A percentile compares a stretch with the other conserved stretches of the same genome.
phyloP scores from a whole-genome alignment of 2,329 filamentous ascomycete genomes.

The Ophiostoma piceae region DNA sequence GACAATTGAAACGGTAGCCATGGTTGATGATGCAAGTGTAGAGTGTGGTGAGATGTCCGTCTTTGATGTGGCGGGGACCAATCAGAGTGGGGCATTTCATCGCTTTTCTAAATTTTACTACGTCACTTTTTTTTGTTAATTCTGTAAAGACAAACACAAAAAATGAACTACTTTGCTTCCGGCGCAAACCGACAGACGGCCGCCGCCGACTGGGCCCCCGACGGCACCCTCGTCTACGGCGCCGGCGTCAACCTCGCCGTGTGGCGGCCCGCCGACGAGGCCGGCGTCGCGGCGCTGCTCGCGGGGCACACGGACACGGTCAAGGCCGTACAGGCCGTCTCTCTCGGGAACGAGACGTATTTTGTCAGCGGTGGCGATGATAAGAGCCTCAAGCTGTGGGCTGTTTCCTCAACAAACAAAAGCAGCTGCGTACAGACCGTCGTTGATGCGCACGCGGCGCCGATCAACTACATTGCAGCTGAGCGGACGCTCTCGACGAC shows the following conservation, averaged over 20 bases:
- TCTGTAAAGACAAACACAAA: too few relatives aligned
- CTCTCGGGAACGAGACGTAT: conserved; percentile 37
- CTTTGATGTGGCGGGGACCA: neutral
- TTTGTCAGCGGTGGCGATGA: conserved; percentile 80
- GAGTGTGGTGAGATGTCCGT: neutral
- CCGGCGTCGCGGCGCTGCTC: conserved; percentile 63
- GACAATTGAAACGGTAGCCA: conserved; percentile 41
- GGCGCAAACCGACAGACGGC: conserved; percentile 88
- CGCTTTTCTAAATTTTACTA: neutral
- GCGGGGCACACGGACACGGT: conserved; percentile 73
- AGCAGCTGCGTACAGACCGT: conserved; percentile 49
- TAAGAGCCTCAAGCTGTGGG: conserved; percentile 71
- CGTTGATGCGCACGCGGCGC: conserved; percentile 62
- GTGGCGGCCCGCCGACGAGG: conserved; percentile 62
- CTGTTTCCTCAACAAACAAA: conserved; percentile 28
- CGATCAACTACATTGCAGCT: conserved; percentile 63
- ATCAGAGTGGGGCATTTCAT: conserved; percentile 6
- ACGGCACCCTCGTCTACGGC: conserved; percentile 77
- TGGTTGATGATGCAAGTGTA: neutral
- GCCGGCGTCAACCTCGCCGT: conserved; percentile 83
- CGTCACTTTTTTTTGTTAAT: neutral
- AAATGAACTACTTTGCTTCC: conserved; percentile 39
- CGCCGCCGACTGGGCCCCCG: conserved; percentile 79
- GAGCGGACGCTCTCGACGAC: conserved; percentile 17
- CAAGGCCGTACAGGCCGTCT: conserved; percentile 77